Evolutionary conservation across 768 basidiomycete species (phyloP).

Genomic region (Holtermannia corniformis): DNA sequence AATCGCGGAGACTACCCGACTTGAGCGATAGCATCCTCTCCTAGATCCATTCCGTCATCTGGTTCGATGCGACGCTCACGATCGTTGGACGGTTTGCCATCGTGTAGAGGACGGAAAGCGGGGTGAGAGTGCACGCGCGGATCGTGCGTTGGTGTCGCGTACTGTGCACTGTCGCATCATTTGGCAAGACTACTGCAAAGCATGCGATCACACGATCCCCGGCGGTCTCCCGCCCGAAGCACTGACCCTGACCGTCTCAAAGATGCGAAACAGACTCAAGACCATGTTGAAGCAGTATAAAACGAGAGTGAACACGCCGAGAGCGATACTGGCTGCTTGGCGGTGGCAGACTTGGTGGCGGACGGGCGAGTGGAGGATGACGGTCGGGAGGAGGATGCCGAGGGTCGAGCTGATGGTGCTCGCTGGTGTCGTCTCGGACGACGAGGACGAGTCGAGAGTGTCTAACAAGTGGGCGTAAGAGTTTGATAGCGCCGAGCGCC

Average conservation of each 20-base stretch:
- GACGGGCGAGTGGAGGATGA: constrained; percentile 12
- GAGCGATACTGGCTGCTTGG: constrained; percentile 30
- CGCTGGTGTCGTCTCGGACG: not conserved
- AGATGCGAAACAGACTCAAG: constrained; percentile 37
- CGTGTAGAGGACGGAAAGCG: no score
- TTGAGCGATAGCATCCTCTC: no score
- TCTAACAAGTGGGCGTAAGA: constrained; percentile 14
- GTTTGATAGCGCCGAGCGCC: constrained; percentile 18
- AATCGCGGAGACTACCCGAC: no score
- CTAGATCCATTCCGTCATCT: no score
- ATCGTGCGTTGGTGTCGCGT: no score
- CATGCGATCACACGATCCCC: not conserved
- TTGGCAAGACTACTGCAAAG: no score
- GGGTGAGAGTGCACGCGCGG: no score
- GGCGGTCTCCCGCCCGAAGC: constrained; percentile 15
- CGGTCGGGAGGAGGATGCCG: constrained; percentile 22
- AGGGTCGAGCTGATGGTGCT: constrained; percentile 13
- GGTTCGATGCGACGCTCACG: no score
- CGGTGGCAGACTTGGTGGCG: constrained; percentile 24
- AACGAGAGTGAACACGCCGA: constrained; percentile 21
- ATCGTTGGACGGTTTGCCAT: no score
- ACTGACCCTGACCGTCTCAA: constrained; percentile 33
- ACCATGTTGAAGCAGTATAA: constrained; percentile 38
- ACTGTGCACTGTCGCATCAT: no score
- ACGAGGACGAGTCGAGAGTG: constrained; percentile 1